A percentile compares a stretch with the other conserved stretches of the same genome.
Conservation (phyloP, 257 asterid genomes). For the Nicotiana tabacum region DNA sequence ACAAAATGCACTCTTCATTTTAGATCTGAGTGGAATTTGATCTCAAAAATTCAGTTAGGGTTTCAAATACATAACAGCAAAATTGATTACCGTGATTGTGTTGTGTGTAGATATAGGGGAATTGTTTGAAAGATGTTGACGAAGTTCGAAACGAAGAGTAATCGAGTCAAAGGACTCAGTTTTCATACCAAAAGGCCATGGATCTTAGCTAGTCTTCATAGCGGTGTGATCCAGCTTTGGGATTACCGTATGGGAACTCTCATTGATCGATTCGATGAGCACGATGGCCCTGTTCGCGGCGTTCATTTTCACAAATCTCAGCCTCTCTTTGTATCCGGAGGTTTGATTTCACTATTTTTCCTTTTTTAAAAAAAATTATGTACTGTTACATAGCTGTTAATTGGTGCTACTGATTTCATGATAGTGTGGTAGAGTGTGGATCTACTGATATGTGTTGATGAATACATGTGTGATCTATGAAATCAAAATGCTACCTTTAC, state of each 20-base stretch:
- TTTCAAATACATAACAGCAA: background rate
- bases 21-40: slow-evolving; percentile 24
- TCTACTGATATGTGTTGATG: background rate
- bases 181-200: slow-evolving; percentile 96
- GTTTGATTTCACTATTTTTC: slow-evolving; percentile 21
- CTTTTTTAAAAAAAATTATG: background rate
- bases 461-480: background rate
- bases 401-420: background rate
- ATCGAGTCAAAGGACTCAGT: slow-evolving; percentile 92
- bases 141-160: slow-evolving; percentile 97
- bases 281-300: slow-evolving; percentile 94
- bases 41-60: slow-evolving; percentile 8
- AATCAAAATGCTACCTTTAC: background rate
- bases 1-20: background rate
- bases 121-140: slow-evolving; percentile 58
- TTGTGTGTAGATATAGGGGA: slow-evolving; percentile 4
- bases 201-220: slow-evolving; percentile 99
- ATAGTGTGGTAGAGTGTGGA: background rate
- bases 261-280: slow-evolving; percentile 89
- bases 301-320: slow-evolving; percentile 87
- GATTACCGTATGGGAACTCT: slow-evolving; percentile 99
- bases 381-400: background rate
- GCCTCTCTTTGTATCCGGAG: slow-evolving; percentile 95
- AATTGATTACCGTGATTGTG: background rate
- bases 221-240: slow-evolving; percentile 99